These are phyloP conservation scores for Cyclocybe cylindracea DNA, from an alignment of 768 basidiomycete species.

Conservation along the genomic window DNA sequence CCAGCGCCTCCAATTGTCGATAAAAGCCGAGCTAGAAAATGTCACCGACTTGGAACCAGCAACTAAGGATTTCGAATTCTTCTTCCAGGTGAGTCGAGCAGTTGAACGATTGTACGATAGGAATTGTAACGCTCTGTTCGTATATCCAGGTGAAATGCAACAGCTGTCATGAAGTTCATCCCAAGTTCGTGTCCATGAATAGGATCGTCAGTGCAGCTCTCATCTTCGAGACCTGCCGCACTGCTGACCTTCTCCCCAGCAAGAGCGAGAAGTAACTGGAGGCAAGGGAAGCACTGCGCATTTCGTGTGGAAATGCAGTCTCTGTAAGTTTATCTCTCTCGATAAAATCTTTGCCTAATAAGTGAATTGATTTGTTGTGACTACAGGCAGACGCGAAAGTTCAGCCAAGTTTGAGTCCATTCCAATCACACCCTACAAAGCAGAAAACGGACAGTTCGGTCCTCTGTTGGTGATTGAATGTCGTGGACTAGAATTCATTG, in stretches of 20 bases:
- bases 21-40: conserved; percentile 81
- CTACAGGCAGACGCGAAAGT: conserved; percentile 69
- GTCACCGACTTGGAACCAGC: conserved; percentile 70
- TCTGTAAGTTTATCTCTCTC: conserved; percentile 40
- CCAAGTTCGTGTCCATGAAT: conserved; percentile 72
- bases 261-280: conserved; percentile 63
- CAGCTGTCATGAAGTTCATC: conserved; percentile 76
- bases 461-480: conserved; percentile 79
- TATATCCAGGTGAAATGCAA: conserved; percentile 71
- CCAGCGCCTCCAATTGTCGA: conserved; percentile 63
- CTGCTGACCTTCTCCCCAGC: conserved; percentile 38
- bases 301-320: conserved; percentile 80
- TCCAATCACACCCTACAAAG: conserved; percentile 53
- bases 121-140: conserved; percentile 19
- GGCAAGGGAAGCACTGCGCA: conserved; percentile 71
- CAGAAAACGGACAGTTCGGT: conserved; percentile 61
- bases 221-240: not conserved
- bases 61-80: conserved; percentile 73
- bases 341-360: not conserved
- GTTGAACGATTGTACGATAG: conserved; percentile 3
- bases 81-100: conserved; percentile 62
- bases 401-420: conserved; percentile 76
- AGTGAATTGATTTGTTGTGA: not conserved
- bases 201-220: conserved; percentile 47
- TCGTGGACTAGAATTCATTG: conserved; percentile 80